A percentile compares a stretch with the other conserved stretches of the same genome.
Evolutionary conservation across 73 alveolate genomes (phyloP).

Genomic region (Paramecium biaurelia): DNA sequence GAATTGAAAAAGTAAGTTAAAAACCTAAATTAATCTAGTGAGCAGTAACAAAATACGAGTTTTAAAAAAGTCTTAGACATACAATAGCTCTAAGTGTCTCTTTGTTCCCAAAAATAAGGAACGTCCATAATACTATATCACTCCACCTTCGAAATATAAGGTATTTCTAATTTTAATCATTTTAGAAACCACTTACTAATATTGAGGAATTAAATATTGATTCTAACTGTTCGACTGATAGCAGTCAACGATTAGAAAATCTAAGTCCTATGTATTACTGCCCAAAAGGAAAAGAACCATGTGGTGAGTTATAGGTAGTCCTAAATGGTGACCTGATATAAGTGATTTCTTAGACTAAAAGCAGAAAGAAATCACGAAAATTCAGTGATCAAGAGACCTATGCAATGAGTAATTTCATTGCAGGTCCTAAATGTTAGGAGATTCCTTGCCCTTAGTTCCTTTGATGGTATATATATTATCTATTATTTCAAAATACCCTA

Average conservation of each 20-base stretch:
- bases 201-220: constrained; percentile 19
- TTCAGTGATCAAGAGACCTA: constrained; percentile 47
- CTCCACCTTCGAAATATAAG: constrained; percentile 37
- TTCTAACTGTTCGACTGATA: constrained; percentile 44
- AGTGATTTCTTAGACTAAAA: constrained; percentile 13
- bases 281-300: constrained; percentile 34
- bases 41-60: neutral
- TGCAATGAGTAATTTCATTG: constrained; percentile 45
- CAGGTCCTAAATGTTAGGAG: constrained; percentile 28
- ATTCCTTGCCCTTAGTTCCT: constrained; percentile 41
- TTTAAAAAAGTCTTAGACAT: neutral
- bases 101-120: neutral
- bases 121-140: constrained; percentile 19
- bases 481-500: neutral
- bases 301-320: constrained; percentile 37
- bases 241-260: constrained; percentile 28
- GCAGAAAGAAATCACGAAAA: constrained; percentile 42
- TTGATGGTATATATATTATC: neutral
- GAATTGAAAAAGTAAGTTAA: neutral
- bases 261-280: constrained; percentile 34
- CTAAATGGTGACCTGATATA: constrained; percentile 10
- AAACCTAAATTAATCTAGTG: neutral
- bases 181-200: neutral
- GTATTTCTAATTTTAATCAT: neutral
- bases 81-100: neutral